These are phyloP conservation scores for Zygotorulaspora danielsina DNA, from an alignment of 805 yeast genomes.

Conservation along the genomic window DNA sequence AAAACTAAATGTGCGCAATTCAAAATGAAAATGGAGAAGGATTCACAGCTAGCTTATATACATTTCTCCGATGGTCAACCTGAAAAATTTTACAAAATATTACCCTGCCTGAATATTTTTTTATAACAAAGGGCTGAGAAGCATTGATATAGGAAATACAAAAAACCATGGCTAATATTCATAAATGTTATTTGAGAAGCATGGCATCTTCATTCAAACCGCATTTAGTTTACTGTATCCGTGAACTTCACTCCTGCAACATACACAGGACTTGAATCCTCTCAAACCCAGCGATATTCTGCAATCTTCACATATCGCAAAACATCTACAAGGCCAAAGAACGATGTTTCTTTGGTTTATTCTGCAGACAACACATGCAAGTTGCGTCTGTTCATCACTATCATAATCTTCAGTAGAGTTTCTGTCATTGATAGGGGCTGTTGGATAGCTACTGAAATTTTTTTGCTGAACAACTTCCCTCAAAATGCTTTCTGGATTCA, in stretches of 20 bases:
- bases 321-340: conserved; percentile 90
- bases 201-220: conserved; percentile 13
- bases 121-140: conserved; percentile 1
- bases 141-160: too few species aligned
- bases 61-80: background rate
- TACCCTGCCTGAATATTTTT: conserved; percentile 3
- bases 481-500: conserved; percentile 31
- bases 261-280: conserved; percentile 74
- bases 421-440: conserved; percentile 5
- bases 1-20: too few species aligned
- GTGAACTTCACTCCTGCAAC: conserved; percentile 75
- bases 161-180: background rate
- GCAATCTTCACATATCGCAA: conserved; percentile 83
- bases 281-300: conserved; percentile 67
- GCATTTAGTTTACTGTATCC: conserved; percentile 41
- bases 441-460: conserved; percentile 10
- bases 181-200: background rate
- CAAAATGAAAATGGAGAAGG: too few species aligned
- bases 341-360: conserved; percentile 67
- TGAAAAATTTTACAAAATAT: conserved; percentile 4
- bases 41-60: conserved; percentile 2
- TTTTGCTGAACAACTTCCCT: conserved; percentile 28
- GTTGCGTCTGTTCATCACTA: conserved; percentile 34
- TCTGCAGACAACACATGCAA: conserved; percentile 79
- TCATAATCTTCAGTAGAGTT: conserved; percentile 19